Conservation (phyloP, 441 rosid species). For the Monsonia emarginata region DNA sequence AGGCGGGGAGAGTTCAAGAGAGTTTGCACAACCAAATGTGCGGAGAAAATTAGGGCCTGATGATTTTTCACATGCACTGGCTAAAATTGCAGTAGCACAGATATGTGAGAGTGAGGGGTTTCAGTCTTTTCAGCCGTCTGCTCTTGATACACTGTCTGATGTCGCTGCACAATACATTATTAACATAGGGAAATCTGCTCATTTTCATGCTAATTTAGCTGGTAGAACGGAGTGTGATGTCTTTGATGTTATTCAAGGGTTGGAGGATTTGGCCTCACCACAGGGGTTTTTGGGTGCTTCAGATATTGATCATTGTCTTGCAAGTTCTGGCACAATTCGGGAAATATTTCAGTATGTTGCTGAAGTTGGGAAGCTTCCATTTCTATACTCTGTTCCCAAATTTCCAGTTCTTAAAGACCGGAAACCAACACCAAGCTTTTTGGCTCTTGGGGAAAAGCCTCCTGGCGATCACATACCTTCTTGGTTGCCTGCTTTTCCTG, state of each 20-base stretch:
- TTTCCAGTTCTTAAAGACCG: conserved; percentile 53
- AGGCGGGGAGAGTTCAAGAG: conserved; percentile 60
- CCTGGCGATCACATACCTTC: conserved; percentile 63
- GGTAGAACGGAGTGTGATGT: conserved; percentile 58
- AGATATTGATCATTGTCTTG: conserved; percentile 48
- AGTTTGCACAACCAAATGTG: conserved; percentile 27
- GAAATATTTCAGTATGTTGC: conserved; percentile 54
- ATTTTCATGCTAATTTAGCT: conserved; percentile 47
- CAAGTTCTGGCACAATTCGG: conserved; percentile 48
- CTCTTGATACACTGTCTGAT: conserved; percentile 62
- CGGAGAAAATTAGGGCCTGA: conserved; percentile 32
- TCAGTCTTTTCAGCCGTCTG: conserved; percentile 60
- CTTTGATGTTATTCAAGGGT: conserved; percentile 58
- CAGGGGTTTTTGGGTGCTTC: conserved; percentile 63
- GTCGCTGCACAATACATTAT: conserved; percentile 40
- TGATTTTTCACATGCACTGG: conserved; percentile 46
- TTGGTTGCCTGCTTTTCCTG: conserved; percentile 81
- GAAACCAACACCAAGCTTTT: conserved; percentile 41
- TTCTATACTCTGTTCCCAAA: conserved; percentile 51
- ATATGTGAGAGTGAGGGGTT: conserved; percentile 65
- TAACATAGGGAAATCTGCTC: conserved; percentile 46
- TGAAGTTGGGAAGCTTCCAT: conserved; percentile 45
- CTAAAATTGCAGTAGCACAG: conserved; percentile 65
- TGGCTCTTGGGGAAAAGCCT: conserved; percentile 47
- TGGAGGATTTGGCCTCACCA: conserved; percentile 52